Base-by-base conservation (phyloP, 2,329 filamentous ascomycete genomes). In the Talaromyces sp. region DNA sequence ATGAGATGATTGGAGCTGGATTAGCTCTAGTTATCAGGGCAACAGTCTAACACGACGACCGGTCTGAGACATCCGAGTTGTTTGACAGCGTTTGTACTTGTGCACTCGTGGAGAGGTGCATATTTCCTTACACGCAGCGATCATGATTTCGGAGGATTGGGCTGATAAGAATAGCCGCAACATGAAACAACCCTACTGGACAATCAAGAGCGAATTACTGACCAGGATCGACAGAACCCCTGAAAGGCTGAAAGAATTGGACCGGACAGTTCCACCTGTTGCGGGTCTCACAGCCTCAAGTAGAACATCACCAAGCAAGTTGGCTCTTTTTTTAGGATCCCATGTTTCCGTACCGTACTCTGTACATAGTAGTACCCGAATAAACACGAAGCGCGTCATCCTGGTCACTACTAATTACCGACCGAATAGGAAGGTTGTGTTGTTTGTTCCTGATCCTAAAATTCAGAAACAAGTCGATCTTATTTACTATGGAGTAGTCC, bases 31-130 rank as follows among this genome's bases (percentile, higher is more conserved):
- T n/a, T 15, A 25, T 47, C 45, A 47, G 45, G 19, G 11, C 19
- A 17, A 25, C 22, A 13, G 10, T 47, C 19, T 25, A 25, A 22
- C n/a, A n/a, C n/a, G n/a, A n/a, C n/a, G n/a, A n/a, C n/a, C n/a
- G n/a, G 8, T 43, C 40, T n/a, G 49, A 31, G 49, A 53, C 49
- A 53, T 53, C 15, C 45, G 45, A 51, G 22, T 53, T 49, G 27
- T 53, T 53, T 53, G 27, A 31, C 49, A 53, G 27, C 49, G 49
- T 31, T 31, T 53, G 49, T 53, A n/a, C 49, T 29, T 53, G 49
- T 53, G 49, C 27, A 5, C 25, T 31, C 27, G 27, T 53, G 49
- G 49, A 53, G 49, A 8, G 27, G 49, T 31, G 49, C 49, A 53
- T 31, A 19, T 10, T 53, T 29, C 29, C 22, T n/a, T 2, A 13